Conservation (phyloP, 2,329 filamentous ascomycete species). For the Aspergillus pseudoterreus region DNA sequence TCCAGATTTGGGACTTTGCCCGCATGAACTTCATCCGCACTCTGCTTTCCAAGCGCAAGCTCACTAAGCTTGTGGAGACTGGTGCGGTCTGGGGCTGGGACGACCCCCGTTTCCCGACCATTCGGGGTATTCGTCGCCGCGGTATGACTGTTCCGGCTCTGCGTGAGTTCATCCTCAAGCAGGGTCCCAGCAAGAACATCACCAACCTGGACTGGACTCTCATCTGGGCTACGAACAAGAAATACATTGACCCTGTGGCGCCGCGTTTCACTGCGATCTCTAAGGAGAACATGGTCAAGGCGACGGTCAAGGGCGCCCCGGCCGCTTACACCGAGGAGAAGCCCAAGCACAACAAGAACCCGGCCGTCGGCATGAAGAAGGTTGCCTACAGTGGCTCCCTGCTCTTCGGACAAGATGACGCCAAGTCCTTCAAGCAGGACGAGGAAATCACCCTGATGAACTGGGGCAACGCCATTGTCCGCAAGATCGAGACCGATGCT, state of each 20-base stretch:
- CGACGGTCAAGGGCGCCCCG: conserved; percentile 64
- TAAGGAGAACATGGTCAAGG: conserved; percentile 67
- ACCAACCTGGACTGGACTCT: conserved; percentile 49
- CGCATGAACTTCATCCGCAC: conserved; percentile 52
- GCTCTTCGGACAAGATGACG: conserved; percentile 82
- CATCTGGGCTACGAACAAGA: conserved; percentile 64
- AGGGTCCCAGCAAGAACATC: conserved; percentile 48
- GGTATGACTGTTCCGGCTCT: conserved; percentile 49
- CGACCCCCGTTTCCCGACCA: conserved; percentile 50
- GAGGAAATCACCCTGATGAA: conserved; percentile 97
- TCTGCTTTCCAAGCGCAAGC: conserved; percentile 50
- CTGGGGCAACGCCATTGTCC: conserved; percentile 67
- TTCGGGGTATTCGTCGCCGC: conserved; percentile 47
- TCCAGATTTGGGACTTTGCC: conserved; percentile 51
- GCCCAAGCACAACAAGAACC: conserved; percentile 86
- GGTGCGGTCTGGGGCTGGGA: conserved; percentile 51
- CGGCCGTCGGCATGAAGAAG: conserved; percentile 78
- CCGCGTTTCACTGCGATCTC: conserved; percentile 71
- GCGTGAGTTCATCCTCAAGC: conserved; percentile 49
- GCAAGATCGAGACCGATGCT: conserved; percentile 47
- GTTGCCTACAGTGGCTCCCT: conserved; percentile 73
- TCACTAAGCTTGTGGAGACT: conserved; percentile 48
- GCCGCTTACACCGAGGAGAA: conserved; percentile 66
- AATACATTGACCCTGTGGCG: conserved; percentile 73
- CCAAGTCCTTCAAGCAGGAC: conserved; percentile 71